These are phyloP conservation scores for Cadophora malorum DNA, from an alignment of 2,329 filamentous ascomycete species.

Conservation along the genomic window DNA sequence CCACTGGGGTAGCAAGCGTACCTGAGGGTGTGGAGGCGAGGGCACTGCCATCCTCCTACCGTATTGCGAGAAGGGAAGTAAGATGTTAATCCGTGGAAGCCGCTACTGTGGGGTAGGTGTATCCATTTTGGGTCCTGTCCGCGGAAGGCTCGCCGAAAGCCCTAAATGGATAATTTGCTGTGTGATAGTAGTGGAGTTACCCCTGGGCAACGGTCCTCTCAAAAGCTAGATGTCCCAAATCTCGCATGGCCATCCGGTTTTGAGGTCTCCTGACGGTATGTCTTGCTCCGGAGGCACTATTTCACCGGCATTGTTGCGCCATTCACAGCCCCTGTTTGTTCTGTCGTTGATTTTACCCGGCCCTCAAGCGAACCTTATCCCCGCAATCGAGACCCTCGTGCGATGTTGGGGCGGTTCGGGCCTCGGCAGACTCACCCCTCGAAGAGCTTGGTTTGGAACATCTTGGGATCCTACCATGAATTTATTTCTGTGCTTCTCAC, in stretches of 20 bases:
- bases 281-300: conserved; percentile 19
- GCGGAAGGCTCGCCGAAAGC: conserved; percentile 11
- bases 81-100: neutral
- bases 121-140: neutral
- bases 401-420: conserved; percentile 2
- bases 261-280: conserved; percentile 9
- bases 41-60: neutral
- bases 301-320: conserved; percentile 17
- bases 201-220: conserved; percentile 1
- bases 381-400: conserved; percentile 20
- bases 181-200: neutral
- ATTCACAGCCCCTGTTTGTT: conserved; percentile 10
- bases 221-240: conserved; percentile 7
- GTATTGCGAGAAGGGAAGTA: neutral
- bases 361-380: conserved; percentile 23
- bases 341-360: conserved; percentile 19
- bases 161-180: conserved; percentile 14
- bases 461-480: neutral
- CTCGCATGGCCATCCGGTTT: conserved; percentile 7
- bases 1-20: conserved; percentile 7
- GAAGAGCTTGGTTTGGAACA: neutral
- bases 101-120: neutral
- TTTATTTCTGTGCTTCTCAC: neutral
- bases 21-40: conserved; percentile 7
- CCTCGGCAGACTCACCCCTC: conserved; percentile 15